Evolutionary conservation across 1,139 yeast species (phyloP).

Genomic region (Yamadazyma pseudoaaseri): DNA sequence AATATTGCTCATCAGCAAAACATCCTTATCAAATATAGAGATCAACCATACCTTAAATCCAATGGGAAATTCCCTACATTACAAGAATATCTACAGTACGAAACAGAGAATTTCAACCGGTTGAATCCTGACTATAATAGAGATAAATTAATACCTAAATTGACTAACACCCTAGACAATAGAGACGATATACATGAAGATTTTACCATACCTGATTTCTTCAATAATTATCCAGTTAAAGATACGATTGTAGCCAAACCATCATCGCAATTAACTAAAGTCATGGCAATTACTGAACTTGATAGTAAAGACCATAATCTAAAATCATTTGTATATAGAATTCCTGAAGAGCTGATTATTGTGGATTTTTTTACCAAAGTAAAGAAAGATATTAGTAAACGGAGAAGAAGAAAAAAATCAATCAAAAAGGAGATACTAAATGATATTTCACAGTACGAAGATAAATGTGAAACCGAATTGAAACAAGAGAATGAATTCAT

Average conservation of each 20-base stretch:
- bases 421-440: conserved; percentile 26
- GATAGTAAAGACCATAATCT: conserved; percentile 22
- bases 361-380: conserved; percentile 67
- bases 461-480: conserved; percentile 18
- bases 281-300: conserved; percentile 35
- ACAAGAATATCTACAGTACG: conserved; percentile 33
- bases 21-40: conserved; percentile 64
- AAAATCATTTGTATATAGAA: conserved; percentile 52
- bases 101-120: conserved; percentile 23
- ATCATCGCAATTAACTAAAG: conserved; percentile 24
- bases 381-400: conserved; percentile 28
- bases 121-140: conserved; percentile 15
- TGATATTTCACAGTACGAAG: conserved; percentile 24
- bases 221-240: conserved; percentile 42
- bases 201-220: conserved; percentile 42
- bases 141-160: conserved; percentile 14
- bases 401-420: conserved; percentile 7
- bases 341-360: conserved; percentile 72
- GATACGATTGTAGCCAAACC: conserved; percentile 44
- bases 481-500: conserved; percentile 23
- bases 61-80: conserved; percentile 21
- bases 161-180: conserved; percentile 18
- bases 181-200: conserved; percentile 22
- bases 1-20: conserved; percentile 43
- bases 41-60: conserved; percentile 51